Base-by-base conservation (phyloP, 2,329 filamentous ascomycete genomes). In the Neonectria neomacrospora region DNA sequence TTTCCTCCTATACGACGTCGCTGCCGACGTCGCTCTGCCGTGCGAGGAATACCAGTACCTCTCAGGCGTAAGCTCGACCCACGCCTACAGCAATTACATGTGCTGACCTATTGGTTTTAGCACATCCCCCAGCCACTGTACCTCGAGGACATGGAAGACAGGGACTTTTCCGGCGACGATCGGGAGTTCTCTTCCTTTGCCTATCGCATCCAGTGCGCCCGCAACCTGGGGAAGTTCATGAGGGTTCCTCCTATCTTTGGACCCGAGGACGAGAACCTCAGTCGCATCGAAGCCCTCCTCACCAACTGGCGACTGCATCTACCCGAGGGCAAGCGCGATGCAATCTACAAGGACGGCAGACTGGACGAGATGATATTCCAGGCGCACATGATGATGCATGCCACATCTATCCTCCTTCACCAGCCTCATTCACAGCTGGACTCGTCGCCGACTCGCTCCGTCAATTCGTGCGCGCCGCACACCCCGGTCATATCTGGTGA, bases 341-440 rank as follows among this genome's bases (percentile, higher is more conserved):
- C 92, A 16, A 81, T 96, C 56, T 86, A 88, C 63, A 85, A 86
- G 65, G 87, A 90, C 69, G 90, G 92, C 32, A 85, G 88, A 56
- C 83, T 94, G 11, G 94, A 97, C 75, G 93, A 97, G 78, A 91
- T 97, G 86, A 89, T 97, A 78, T 97, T 97, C 79, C 93, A 96
- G 76, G 94, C 92, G 1, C 90, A 92, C 66, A 95, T 96, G 88
- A 92, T 97, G 71, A 85, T 81, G 32, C 80, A 87, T 65, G 85
- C 85, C 7, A 87, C 85, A 64, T 85, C 89, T 1, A 92, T 96
- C 71, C 87, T 94, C 68, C 85, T 96, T 18, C 92, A 96, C 74
- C 90, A 94, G 68, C 92, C 92, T 9, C 87, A 91, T 59, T 94
- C 91, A 4, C 91, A 93, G 70, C 84, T 95, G 18, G 90, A 91